Percentiles rank a stretch among this genome's conserved stretches.
phyloP scores from a whole-genome alignment of 2,329 filamentous ascomycete genomes.

The Pseudovirgaria hyperparasitica region DNA sequence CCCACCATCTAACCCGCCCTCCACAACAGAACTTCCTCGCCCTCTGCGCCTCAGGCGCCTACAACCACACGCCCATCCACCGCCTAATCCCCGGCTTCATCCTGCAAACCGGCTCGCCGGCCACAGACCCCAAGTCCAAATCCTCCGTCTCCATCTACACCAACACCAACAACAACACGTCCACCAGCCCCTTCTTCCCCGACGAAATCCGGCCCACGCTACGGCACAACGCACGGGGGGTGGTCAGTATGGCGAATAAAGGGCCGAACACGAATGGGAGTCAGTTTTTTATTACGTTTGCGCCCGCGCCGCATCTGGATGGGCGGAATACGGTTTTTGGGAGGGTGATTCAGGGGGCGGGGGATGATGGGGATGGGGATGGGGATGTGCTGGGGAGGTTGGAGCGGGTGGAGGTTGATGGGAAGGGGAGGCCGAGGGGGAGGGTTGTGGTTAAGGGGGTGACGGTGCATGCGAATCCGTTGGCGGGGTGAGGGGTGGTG shows the following conservation, averaged over 20 bases:
- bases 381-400: constrained; percentile 58
- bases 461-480: constrained; percentile 67
- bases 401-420: constrained; percentile 61
- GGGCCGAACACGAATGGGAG: constrained; percentile 61
- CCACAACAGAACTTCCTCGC: constrained; percentile 65
- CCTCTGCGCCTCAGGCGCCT: constrained; percentile 68
- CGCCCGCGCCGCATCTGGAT: constrained; percentile 67
- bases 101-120: constrained; percentile 56
- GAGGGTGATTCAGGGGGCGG: constrained; percentile 46
- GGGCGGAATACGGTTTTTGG: constrained; percentile 79
- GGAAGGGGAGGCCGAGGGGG: constrained; percentile 62
- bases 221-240: constrained; percentile 54
- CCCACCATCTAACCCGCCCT: not conserved
- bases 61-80: constrained; percentile 64
- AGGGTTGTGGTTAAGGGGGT: constrained; percentile 53
- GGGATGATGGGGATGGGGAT: constrained; percentile 30
- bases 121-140: constrained; percentile 41
- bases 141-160: constrained; percentile 60
- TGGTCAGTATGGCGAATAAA: constrained; percentile 70
- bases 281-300: constrained; percentile 73
- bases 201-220: constrained; percentile 67
- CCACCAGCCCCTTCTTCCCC: constrained; percentile 50
- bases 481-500: constrained; percentile 45
- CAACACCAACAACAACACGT: constrained; percentile 12
- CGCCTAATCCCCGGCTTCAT: constrained; percentile 73